Conservation (phyloP, 2,329 filamentous ascomycete species). For the Leptographium procerum region DNA sequence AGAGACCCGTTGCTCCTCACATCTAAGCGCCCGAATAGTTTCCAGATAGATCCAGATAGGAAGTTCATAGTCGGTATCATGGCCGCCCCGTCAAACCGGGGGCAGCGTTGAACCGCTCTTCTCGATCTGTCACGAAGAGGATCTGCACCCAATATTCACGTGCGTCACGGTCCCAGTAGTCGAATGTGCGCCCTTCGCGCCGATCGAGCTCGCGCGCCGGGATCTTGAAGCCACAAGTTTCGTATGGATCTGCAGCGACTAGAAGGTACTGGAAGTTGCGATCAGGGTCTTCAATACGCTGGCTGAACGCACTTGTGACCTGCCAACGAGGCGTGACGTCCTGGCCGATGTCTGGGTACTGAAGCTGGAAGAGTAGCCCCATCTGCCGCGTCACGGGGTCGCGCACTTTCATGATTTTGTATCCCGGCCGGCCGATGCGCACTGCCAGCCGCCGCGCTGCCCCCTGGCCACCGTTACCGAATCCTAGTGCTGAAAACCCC, state of each 20-base stretch:
- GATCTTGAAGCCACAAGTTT: conserved; percentile 94
- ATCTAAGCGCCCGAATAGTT: too few relatives aligned
- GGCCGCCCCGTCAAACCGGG: conserved; percentile 44
- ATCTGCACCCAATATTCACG: conserved; percentile 98
- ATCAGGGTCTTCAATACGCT: conserved; percentile 89
- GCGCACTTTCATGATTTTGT: conserved; percentile 93
- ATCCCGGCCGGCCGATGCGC: conserved; percentile 92
- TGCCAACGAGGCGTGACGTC: conserved; percentile 72
- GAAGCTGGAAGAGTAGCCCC: conserved; percentile 88
- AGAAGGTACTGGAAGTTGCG: conserved; percentile 91
- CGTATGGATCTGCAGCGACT: conserved; percentile 93
- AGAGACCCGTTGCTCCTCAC: too few relatives aligned
- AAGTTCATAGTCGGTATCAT: conserved; percentile 19
- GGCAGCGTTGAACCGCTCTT: conserved; percentile 70
- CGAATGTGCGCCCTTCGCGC: conserved; percentile 78
- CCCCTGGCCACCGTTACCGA: conserved; percentile 27
- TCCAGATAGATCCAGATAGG: too few relatives aligned
- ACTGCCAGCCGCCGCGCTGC: conserved; percentile 64
- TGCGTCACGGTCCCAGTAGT: conserved; percentile 87
- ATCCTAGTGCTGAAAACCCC: conserved; percentile 39
- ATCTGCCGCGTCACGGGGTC: conserved; percentile 82
- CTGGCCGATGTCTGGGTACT: conserved; percentile 79
- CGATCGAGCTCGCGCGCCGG: conserved; percentile 89
- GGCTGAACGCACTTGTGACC: conserved; percentile 96
- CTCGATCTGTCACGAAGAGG: conserved; percentile 96